Evolutionary conservation across 2,329 filamentous ascomycete genomes (phyloP), one percentile per base, ranked within the genome.

Genomic region (Fusarium gaditjirri): DNA sequence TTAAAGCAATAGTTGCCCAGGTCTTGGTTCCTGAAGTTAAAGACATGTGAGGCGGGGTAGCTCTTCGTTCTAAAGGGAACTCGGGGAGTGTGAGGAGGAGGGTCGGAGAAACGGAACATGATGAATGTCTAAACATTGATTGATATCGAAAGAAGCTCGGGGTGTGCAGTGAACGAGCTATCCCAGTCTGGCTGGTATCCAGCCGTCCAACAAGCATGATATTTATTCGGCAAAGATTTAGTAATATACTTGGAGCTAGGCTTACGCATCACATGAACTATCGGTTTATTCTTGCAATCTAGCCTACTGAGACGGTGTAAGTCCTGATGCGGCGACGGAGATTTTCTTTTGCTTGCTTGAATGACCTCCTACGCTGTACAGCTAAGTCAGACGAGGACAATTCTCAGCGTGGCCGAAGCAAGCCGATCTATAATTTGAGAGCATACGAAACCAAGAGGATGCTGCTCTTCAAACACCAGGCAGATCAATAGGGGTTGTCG

Each of bases 1-100:
- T 69, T 65, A n/a, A 33, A 53, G 57, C 33, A 69, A 46, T 46
- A 27, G 43, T 52, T 38, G 14, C 57, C 67, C 25, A 21, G 49
- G 39, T 44, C 52, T 25, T 41, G 41, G 38, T 49, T 68, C 36
- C 55, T 47, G 60, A 52, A 61, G 47, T 52, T 46, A 35, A 50
- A 61, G 38, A 39, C 71, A 72, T 57, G 64, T 65, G 68, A 55
- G 70, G 71, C 64, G 71, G 68, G 64, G 71, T 59, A 59, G 54
- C 46, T 58, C 25, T 36, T 27, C 16, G 27, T 49, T 66, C 39
- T 23, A 41, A 29, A 31, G 21, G 39, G 38, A 68, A 63, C 63
- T 61, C 50, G 63, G 53, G 39, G 63, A 69, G 70, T 68, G 71
- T 57, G 35, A 36, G 44, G 23, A 36, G 44, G 23, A 61, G 46